Evolutionary conservation across 169 alveolate genomes (phyloP), one percentile per base, ranked within the genome.

Genomic region (Plasmodium reichenowi): DNA sequence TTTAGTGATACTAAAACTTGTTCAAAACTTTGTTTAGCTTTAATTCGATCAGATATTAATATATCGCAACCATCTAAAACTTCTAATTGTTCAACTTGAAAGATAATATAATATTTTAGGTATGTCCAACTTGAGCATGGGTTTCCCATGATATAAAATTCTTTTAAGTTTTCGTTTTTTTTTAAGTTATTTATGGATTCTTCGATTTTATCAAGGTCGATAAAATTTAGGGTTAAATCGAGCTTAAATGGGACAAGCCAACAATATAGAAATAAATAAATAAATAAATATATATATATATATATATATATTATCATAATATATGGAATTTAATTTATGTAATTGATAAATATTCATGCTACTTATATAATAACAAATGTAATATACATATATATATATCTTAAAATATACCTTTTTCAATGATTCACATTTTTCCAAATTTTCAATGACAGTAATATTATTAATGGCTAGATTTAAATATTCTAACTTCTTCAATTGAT

Each of bases 151-250:
- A 97, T 67, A 80, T 95, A 95, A 3, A 96, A 87, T 74, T 97
- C 97, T 64, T 91, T 93, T 12, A 95, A 52, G 45, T 89, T 67
- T 32, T 83, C 92, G 47, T 92, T 94, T 66, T 90, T 91, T 29
- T 93, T 74, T 15, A 95, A 73, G 85, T 95, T 88, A 15, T 88
- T 93, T 17, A 95, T 66, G 43, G 97, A 93, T 72, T 88, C 93
- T 89, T 95, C 96, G 54, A 97, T 83, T 67, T 93, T 90, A 70
- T 92, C 93, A 20, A 95, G 22, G 62, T 93, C 97, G 15, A 97
- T 93, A 89, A 97, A 97, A 76, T 97, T 97, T 78, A 97, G 93
- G 15, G 98, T 97, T 87, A 97, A 91, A 87, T 97, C 98, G 29
- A 97, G 91, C 92, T 97, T 94, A 76, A 22, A 54, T 0, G 32